A percentile compares a stretch with the other conserved stretches of the same genome.
Conservation (phyloP, 495 filamentous ascomycete species). For the Pyrenopolyporus hunteri region DNA sequence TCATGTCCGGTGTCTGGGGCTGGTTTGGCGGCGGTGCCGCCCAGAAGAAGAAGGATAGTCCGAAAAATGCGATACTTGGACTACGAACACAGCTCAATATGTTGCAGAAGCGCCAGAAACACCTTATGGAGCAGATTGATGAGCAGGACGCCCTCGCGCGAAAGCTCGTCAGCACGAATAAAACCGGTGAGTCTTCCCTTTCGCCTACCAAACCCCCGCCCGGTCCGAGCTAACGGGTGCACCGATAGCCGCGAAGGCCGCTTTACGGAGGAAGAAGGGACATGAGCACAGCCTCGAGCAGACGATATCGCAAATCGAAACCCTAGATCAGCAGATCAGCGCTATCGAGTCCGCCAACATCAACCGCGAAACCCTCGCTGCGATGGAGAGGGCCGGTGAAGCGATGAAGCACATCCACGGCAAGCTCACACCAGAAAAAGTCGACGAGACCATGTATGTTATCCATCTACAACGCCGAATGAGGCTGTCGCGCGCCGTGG, state of each 20-base stretch:
- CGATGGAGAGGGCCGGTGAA: slow-evolving; percentile 86
- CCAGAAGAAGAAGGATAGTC: slow-evolving; percentile 86
- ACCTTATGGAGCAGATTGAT: slow-evolving; percentile 86
- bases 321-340: slow-evolving; percentile 94
- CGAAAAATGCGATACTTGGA: slow-evolving; percentile 94
- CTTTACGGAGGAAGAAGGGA: slow-evolving; percentile 92
- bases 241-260: slow-evolving; percentile 78
- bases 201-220: neutral
- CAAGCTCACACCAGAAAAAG: slow-evolving; percentile 87
- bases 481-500: neutral
- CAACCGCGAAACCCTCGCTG: slow-evolving; percentile 92
- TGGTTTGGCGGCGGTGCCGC: slow-evolving; percentile 84
- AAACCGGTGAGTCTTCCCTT: slow-evolving; percentile 72
- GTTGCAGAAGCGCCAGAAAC: slow-evolving; percentile 94
- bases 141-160: slow-evolving; percentile 92
- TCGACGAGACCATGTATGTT: slow-evolving; percentile 93
- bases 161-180: slow-evolving; percentile 89
- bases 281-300: slow-evolving; percentile 90
- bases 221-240: slow-evolving; percentile 19
- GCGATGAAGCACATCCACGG: slow-evolving; percentile 94
- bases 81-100: slow-evolving; percentile 91
- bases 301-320: slow-evolving; percentile 85
- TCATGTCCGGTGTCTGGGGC: slow-evolving; percentile 72
- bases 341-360: slow-evolving; percentile 98
- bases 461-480: neutral